Conservation (phyloP, 2,329 filamentous ascomycete genomes). For the Talaromyces sp. region DNA sequence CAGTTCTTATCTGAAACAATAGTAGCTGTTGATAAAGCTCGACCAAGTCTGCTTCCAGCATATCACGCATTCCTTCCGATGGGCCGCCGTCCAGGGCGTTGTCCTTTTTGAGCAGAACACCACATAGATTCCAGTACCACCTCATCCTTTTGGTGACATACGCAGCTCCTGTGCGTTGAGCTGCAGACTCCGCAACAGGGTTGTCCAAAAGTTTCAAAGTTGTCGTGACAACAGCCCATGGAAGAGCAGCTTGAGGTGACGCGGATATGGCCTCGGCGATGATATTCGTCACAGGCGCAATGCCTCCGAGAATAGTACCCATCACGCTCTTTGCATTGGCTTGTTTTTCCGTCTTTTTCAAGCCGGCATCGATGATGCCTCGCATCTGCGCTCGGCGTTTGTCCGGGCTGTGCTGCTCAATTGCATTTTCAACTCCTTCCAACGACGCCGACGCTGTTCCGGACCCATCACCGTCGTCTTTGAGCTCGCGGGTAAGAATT, state of each 20-base stretch:
- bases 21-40: conserved; percentile 3
- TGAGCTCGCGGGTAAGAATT: neutral
- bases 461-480: neutral
- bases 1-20: neutral
- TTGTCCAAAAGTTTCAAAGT: conserved; percentile 1
- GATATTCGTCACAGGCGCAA: neutral
- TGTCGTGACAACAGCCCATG: neutral
- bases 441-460: neutral
- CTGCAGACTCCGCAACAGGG: neutral
- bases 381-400: conserved; percentile 2
- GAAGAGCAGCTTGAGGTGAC: neutral
- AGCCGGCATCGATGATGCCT: neutral
- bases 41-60: neutral
- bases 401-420: neutral
- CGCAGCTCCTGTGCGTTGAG: neutral
- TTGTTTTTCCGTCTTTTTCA: conserved; percentile 1
- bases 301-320: neutral
- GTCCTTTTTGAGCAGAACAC: conserved; percentile 1
- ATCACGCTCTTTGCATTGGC: neutral
- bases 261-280: neutral
- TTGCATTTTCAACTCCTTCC: neutral
- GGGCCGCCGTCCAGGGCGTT: neutral
- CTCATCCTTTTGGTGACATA: conserved; percentile 2
- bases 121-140: conserved; percentile 1
- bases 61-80: neutral